Evolutionary conservation across 345 rosid species (phyloP).

Genomic region (Brassica rapa): DNA sequence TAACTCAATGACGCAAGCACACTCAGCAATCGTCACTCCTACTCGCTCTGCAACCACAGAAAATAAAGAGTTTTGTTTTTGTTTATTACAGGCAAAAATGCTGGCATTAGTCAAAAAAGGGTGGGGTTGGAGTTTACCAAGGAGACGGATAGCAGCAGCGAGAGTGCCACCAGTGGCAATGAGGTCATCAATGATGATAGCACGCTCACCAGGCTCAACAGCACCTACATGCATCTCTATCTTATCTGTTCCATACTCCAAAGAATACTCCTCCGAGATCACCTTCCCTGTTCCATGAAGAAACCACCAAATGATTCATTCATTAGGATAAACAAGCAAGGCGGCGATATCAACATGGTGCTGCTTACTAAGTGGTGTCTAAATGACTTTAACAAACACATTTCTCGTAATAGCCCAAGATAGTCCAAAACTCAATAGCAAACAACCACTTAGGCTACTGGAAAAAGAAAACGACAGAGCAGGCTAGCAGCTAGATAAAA

Average conservation of each 20-base stretch:
- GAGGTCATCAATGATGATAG: conserved; percentile 86
- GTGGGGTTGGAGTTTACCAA: conserved; percentile 52
- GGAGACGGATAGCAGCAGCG: conserved; percentile 87
- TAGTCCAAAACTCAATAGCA: background rate
- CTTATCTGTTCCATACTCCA: conserved; percentile 94
- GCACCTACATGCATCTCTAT: conserved; percentile 99
- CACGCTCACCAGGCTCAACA: conserved; percentile 85
- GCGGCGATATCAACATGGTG: background rate
- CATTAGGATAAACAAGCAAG: background rate
- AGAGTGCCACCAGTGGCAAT: conserved; percentile 98
- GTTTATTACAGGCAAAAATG: background rate
- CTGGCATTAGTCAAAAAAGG: background rate
- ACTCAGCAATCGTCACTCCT: conserved; percentile 83
- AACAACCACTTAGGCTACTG: background rate
- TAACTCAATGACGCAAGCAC: conserved; percentile 95
- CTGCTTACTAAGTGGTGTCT: background rate
- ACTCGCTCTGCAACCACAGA: conserved; percentile 68
- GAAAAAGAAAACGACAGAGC: no score
- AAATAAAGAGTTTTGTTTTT: no score
- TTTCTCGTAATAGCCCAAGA: background rate
- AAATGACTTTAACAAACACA: background rate
- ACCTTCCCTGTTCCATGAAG: conserved; percentile 61
- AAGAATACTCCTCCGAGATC: conserved; percentile 83
- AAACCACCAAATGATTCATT: background rate
- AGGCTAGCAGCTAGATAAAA: background rate